Base-by-base conservation (phyloP, 2,329 filamentous ascomycete genomes). In the Clonostachys sp. region DNA sequence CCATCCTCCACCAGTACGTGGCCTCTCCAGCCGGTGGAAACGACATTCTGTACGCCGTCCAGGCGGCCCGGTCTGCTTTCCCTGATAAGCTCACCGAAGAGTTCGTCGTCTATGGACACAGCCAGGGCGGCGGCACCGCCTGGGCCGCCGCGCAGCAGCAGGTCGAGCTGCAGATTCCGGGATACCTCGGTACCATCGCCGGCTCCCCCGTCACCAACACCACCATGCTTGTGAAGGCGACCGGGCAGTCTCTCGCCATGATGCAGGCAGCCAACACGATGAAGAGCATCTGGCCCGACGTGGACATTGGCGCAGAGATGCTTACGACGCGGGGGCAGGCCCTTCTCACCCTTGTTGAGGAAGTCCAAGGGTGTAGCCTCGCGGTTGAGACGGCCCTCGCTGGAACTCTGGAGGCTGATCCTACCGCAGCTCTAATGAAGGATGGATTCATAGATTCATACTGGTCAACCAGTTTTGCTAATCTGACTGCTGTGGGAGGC, bases 91-190 rank as follows among this genome's bases (percentile, higher is more conserved):
- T 71, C 0, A 59, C 51, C 2, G 49, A 58, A 1, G 54, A 66
- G 0, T 79, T 74, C 47, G 68, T 75, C 14, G 60, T 65, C 20
- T 63, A 73, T 53, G 72, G 73, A 8, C 70, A 75, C 49, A 72
- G 65, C 12, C 70, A 78, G 56, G 75, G 74, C 18, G 73, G 71
- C 8, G 64, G 62, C 2, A 66, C 62, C 1, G 66, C 68, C 0
- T 78, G 74, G 74, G 53, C 48, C 10, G 53, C 51, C 17, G 57
- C 55, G 0, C 50, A 55, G 41, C 52, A 59, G 17, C 64, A 67
- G 47, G 59, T 59, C 12, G 45, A 51, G 14, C 49, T 54, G 7
- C 59, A 64, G 34, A 51, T 64, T 1, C 45, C 57, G 0, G 70
- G 68, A 0, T 73, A 67, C 44, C 55, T 65, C 4, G 70, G 70